These are phyloP conservation scores for Aspergillus conjunctus DNA, from an alignment of 495 filamentous ascomycete genomes.

Conservation along the genomic window DNA sequence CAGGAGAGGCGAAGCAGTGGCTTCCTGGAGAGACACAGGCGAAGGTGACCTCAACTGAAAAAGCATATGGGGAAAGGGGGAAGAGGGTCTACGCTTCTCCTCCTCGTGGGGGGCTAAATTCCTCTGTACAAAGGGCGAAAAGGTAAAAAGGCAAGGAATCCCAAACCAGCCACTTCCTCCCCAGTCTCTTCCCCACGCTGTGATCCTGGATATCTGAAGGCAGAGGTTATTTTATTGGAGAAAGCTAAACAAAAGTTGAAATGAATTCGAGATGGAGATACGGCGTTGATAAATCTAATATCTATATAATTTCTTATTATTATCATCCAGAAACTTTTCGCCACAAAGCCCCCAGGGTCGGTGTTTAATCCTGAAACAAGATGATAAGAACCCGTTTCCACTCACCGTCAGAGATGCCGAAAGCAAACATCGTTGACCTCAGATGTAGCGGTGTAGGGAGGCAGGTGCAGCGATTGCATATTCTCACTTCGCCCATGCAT, in stretches of 20 bases:
- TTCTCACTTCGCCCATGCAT: neutral
- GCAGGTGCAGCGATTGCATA: constrained; percentile 3
- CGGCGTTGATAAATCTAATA: neutral
- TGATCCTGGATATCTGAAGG: neutral
- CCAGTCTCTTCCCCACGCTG: neutral
- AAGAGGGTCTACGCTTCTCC: neutral
- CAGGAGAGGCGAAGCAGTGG: neutral
- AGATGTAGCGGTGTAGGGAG: constrained; percentile 7
- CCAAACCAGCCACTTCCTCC: neutral
- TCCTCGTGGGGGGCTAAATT: too few relatives aligned
- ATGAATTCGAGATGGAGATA: neutral
- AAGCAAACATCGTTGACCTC: neutral
- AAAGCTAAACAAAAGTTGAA: neutral
- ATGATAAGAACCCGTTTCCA: too few relatives aligned
- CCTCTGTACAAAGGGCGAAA: too few relatives aligned
- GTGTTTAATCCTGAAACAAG: too few relatives aligned
- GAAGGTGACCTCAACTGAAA: neutral
- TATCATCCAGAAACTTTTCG: too few relatives aligned
- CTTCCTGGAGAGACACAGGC: too few relatives aligned
- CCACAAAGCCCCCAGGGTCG: too few relatives aligned
- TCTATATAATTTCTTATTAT: neutral
- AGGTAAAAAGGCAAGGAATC: neutral
- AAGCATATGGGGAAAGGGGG: neutral
- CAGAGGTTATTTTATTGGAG: neutral
- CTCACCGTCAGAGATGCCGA: too few relatives aligned